Evolutionary conservation across 1,284 basidiomycete species (phyloP).

Genomic region (Trichosporon ovoides): DNA sequence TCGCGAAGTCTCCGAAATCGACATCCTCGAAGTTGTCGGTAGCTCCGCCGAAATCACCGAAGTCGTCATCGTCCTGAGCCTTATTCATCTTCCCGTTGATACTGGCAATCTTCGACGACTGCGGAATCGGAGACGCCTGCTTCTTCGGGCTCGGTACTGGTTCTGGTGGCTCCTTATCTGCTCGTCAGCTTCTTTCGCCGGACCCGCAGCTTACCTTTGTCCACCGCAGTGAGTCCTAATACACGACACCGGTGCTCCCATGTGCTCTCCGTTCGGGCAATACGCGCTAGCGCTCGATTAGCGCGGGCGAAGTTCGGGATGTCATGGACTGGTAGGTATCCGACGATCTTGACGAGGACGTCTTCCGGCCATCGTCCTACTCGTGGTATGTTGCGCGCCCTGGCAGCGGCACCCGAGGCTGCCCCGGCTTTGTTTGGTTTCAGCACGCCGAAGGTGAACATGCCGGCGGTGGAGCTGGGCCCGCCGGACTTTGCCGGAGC

Average conservation of each 20-base stretch:
- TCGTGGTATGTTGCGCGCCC: constrained; percentile 47
- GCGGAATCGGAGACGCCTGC: not conserved
- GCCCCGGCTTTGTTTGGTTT: constrained; percentile 52
- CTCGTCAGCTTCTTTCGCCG: too few species aligned
- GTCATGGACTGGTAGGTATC: constrained; percentile 69
- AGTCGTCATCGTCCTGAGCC: constrained; percentile 31
- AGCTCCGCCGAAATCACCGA: constrained; percentile 41
- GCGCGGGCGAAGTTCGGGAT: constrained; percentile 66
- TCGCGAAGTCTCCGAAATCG: constrained; percentile 79
- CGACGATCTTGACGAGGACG: constrained; percentile 66
- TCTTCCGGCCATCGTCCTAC: constrained; percentile 73
- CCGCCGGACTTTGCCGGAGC: constrained; percentile 48
- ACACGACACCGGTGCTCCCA: constrained; percentile 69
- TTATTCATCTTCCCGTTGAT: not conserved
- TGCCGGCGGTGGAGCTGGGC: constrained; percentile 50
- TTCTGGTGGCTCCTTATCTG: constrained; percentile 9
- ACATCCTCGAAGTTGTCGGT: constrained; percentile 55
- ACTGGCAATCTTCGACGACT: constrained; percentile 1
- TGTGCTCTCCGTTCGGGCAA: constrained; percentile 64
- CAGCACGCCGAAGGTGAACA: constrained; percentile 56
- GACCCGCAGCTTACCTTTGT: constrained; percentile 22
- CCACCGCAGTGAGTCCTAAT: constrained; percentile 51
- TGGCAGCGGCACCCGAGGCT: constrained; percentile 16
- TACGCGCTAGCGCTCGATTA: constrained; percentile 59
- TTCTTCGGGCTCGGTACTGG: not conserved